Base-by-base conservation (phyloP, 345 rosid genomes). In the Melastoma malabathricum region DNA sequence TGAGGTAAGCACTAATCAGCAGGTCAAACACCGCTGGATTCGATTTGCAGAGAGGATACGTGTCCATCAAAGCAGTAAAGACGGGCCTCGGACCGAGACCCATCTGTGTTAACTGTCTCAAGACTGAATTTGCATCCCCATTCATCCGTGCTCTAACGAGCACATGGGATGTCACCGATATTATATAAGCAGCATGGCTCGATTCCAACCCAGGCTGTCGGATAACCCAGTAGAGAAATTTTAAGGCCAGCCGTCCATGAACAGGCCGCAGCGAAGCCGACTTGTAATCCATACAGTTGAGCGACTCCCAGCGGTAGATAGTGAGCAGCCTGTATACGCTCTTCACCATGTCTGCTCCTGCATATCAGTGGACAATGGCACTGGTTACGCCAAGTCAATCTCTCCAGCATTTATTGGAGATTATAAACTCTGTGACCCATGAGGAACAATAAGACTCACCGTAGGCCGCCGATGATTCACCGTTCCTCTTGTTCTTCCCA, bases 131-230 rank as follows among this genome's bases (percentile, higher is more conserved):
- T 56, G 86, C 86, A 54, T 71, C 67, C 13, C 66, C 79, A 57
- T 83, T 73, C 94, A 89, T 81, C 68, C 86, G 79, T 65, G 98
- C 94, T 72, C 81, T 75, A 44, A 80, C 77, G 43, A 89, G 88
- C 52, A 86, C 59, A 69, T 81, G 94, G 5, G 70, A 60, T 41
- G 94, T 86, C 10, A 89, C 56, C 17, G 84, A 78, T 27, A 76
- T 51, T 14, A 89, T 15, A 55, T 81, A 88, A 54, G 75, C 62
- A 47, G 78, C 74, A 55, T 83, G 83, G 59, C 46, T 46, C 62
- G 55, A 59, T 60, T 83, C 84, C 65, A 90, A 65, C 72, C 84
- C 86, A 41, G 86, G 82, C 50, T 78, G 89, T 59, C 59, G 70
- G n/a, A 59, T 60, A 27, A 81, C 68, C 94, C 90, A 83, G 58